Conservation (phyloP, 1,284 basidiomycete species). For the Peniophora sp. region DNA sequence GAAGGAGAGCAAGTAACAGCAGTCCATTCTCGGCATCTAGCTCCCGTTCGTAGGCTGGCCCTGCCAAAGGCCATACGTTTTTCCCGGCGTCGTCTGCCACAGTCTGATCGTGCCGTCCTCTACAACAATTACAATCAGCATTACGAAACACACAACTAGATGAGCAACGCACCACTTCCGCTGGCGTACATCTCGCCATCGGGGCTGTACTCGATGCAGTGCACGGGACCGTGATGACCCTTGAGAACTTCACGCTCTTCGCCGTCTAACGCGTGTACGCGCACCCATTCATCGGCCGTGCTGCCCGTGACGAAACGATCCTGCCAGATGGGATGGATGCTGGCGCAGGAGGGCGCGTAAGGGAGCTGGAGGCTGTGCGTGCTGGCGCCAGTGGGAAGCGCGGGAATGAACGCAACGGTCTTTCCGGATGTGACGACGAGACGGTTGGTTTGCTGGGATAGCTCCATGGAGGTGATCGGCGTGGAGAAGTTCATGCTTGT, state of each 20-base stretch:
- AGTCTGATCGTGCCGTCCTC: conserved; percentile 86
- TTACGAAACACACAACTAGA: conserved; percentile 8
- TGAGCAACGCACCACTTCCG: conserved; percentile 73
- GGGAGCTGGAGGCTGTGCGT: conserved; percentile 66
- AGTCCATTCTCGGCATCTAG: conserved; percentile 15
- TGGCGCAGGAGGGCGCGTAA: conserved; percentile 86
- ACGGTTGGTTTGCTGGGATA: conserved; percentile 77
- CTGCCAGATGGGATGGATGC: conserved; percentile 82
- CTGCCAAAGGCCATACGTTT: conserved; percentile 91
- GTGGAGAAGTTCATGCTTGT: conserved; percentile 69
- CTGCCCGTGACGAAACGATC: conserved; percentile 94
- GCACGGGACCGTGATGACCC: conserved; percentile 96
- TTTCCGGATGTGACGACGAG: conserved; percentile 89
- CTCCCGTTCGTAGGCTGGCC: conserved; percentile 45
- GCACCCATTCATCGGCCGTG: conserved; percentile 89
- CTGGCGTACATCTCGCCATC: conserved; percentile 99
- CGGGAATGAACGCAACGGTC: conserved; percentile 82
- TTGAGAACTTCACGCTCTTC: conserved; percentile 89
- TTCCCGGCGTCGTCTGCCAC: conserved; percentile 94
- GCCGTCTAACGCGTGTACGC: conserved; percentile 88
- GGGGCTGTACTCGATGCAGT: conserved; percentile 89
- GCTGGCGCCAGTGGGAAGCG: conserved; percentile 45
- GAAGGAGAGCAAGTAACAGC: conserved; percentile 4
- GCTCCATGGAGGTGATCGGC: conserved; percentile 91
- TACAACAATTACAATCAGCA: conserved; percentile 20